Percentiles rank a stretch among this genome's conserved stretches.
Evolutionary conservation across 2,329 filamentous ascomycete species (phyloP).

Genomic region (Chaetomiaceae sp.): DNA sequence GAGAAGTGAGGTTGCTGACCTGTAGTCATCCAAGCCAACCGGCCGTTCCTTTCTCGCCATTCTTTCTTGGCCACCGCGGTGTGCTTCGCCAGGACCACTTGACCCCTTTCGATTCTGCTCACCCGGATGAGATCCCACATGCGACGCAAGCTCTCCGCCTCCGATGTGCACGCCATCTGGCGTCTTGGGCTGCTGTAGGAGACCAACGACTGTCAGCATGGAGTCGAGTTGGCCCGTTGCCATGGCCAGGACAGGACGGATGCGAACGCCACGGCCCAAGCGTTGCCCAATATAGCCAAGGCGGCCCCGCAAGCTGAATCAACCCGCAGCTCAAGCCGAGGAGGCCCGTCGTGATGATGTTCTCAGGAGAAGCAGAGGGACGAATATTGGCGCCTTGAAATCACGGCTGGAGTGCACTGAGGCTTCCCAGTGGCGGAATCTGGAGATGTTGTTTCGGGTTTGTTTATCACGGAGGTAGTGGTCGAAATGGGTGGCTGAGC

Average conservation of each 20-base stretch:
- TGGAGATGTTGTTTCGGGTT: no score
- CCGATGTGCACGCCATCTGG: no score
- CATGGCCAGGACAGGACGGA: background rate
- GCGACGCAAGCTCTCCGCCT: no score
- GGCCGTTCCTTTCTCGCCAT: background rate
- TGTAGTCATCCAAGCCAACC: constrained; percentile 28
- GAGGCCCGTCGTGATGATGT: background rate
- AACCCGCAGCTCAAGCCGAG: constrained; percentile 2
- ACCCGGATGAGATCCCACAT: no score
- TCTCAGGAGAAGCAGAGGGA: background rate
- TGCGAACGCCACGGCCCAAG: constrained; percentile 5
- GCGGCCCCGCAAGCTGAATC: constrained; percentile 11
- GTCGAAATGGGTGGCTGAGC: background rate
- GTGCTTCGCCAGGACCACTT: no score
- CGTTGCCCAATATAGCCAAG: constrained; percentile 15
- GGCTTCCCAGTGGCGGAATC: no score
- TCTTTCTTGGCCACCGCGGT: background rate
- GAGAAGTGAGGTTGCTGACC: constrained; percentile 40
- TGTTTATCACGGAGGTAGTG: background rate
- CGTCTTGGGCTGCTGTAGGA: background rate
- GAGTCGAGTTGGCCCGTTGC: constrained; percentile 13
- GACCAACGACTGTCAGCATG: constrained; percentile 10
- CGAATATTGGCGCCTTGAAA: background rate
- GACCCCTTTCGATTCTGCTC: no score
- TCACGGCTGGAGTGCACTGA: no score